Conservation (phyloP, 2,329 filamentous ascomycete genomes). For the Setomelanomma holmii region DNA sequence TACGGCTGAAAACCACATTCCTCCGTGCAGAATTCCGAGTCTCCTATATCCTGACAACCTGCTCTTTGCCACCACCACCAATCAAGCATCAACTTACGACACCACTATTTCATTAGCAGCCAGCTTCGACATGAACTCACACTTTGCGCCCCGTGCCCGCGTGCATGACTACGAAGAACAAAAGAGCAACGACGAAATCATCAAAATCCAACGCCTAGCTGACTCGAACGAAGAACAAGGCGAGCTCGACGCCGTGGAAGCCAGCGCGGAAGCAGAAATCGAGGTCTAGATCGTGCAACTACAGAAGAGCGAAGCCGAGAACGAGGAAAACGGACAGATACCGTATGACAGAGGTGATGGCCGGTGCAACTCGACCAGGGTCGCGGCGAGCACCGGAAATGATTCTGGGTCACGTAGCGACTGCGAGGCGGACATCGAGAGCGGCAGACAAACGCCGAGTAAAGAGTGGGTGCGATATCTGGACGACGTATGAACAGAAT, state of each 20-base stretch:
- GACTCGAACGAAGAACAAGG: not conserved
- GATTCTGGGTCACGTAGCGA: too few relatives aligned
- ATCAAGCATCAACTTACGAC: too few relatives aligned
- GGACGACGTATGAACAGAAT: conserved; percentile 1
- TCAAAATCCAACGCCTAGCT: not conserved
- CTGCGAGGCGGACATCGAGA: not conserved
- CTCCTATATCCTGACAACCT: too few relatives aligned
- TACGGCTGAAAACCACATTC: too few relatives aligned
- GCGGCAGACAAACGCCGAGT: not conserved
- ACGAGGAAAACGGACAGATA: not conserved
- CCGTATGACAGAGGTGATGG: not conserved
- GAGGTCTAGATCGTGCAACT: not conserved
- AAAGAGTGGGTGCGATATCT: not conserved
- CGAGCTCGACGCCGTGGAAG: not conserved
- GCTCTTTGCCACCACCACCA: too few relatives aligned
- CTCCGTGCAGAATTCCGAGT: too few relatives aligned
- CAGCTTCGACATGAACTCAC: not conserved
- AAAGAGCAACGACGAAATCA: not conserved
- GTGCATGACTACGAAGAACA: conserved; percentile 3
- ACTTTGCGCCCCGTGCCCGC: not conserved
- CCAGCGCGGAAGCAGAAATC: not conserved
- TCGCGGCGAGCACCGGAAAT: too few relatives aligned
- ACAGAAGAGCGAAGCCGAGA: not conserved
- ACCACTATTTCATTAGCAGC: too few relatives aligned
- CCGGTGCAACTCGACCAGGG: too few relatives aligned